These are phyloP conservation scores for Wallacemonas sp. DNA, from an alignment of 208 protist species.

Conservation along the genomic window DNA sequence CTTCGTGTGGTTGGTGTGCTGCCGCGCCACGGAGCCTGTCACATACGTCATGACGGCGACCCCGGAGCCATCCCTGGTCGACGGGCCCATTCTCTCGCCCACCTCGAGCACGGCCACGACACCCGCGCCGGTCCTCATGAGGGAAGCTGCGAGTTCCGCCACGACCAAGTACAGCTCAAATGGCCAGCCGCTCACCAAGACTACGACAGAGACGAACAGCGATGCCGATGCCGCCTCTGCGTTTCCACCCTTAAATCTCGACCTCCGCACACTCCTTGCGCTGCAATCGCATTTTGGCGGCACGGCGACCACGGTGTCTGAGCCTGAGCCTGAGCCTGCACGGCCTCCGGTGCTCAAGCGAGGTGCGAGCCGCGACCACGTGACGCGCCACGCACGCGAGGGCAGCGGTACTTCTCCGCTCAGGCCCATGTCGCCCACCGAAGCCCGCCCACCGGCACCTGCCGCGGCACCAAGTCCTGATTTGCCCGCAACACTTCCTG, in stretches of 20 bases:
- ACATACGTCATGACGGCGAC: conserved; percentile 10
- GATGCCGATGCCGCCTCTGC: no score
- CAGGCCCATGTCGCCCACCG: no score
- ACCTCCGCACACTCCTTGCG: not conserved
- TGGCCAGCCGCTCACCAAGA: not conserved
- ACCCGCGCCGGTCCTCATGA: not conserved
- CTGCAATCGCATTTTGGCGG: not conserved
- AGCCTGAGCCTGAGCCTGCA: no score
- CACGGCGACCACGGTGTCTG: no score
- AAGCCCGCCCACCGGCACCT: no score
- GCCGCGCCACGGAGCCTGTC: not conserved
- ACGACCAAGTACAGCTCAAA: not conserved
- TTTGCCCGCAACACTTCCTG: not conserved
- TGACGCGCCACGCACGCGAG: no score
- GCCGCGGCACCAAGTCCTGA: not conserved
- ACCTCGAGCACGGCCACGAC: not conserved
- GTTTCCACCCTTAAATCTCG: not conserved
- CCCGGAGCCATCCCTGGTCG: not conserved
- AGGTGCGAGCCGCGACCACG: no score
- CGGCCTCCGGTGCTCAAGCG: no score
- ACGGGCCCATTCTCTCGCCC: not conserved
- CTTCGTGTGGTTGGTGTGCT: conserved; percentile 3
- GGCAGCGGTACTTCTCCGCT: no score
- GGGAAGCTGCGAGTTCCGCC: not conserved
- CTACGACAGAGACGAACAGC: not conserved